Evolutionary conservation across 2,329 filamentous ascomycete genomes (phyloP).

Genomic region (Mariannaea sp.): DNA sequence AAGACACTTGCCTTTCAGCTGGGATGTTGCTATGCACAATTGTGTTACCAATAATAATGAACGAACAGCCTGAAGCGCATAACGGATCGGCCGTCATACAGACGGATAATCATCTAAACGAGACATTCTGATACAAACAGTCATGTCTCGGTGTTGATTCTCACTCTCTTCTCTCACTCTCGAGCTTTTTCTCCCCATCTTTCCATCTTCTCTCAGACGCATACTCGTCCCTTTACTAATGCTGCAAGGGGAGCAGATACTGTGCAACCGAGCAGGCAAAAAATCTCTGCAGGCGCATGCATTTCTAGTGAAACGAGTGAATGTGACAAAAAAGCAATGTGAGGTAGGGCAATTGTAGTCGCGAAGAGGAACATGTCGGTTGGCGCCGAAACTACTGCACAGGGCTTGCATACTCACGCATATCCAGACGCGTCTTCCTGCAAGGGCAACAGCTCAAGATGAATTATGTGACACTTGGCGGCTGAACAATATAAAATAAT

Average conservation of each 20-base stretch:
- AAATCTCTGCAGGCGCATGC: slow-evolving; percentile 8
- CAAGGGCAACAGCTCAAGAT: slow-evolving; percentile 5
- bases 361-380: background rate
- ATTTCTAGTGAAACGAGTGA: background rate
- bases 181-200: too few species aligned
- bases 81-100: background rate
- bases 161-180: background rate
- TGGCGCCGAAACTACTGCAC: slow-evolving; percentile 14
- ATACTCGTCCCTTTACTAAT: too few species aligned
- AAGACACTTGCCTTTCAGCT: background rate
- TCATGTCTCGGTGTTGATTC: too few species aligned
- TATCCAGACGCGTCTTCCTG: slow-evolving; percentile 15
- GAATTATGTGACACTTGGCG: slow-evolving; percentile 1
- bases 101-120: background rate
- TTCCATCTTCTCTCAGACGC: too few species aligned
- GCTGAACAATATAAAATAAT: slow-evolving; percentile 1
- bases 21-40: background rate
- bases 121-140: background rate
- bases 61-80: background rate
- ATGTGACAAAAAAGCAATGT: background rate
- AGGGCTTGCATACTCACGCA: slow-evolving; percentile 7
- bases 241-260: too few species aligned
- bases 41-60: slow-evolving; percentile 1
- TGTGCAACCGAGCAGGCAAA: background rate
- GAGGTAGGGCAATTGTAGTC: background rate